Conservation (phyloP, 192 early-diverging fungal species). For the Rhizophagus sp. region DNA sequence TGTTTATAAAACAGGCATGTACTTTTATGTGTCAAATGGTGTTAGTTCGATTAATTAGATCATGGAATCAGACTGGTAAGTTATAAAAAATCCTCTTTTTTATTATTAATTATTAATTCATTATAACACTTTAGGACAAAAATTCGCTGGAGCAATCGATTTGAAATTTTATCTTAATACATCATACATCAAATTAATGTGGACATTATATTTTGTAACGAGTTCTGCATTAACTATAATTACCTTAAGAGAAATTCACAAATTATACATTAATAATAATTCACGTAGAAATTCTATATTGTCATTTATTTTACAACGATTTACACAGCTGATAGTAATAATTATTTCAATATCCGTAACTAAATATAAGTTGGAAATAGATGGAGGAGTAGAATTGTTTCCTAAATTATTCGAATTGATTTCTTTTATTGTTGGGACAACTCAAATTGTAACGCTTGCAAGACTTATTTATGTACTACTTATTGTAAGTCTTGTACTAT, state of each 20-base stretch:
- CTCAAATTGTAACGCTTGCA: background rate
- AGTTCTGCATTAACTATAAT: slow-evolving; percentile 3
- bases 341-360: background rate
- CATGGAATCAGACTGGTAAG: slow-evolving; percentile 51
- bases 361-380: slow-evolving; percentile 11
- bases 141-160: slow-evolving; percentile 51
- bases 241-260: slow-evolving; percentile 12
- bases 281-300: background rate
- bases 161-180: slow-evolving; percentile 43
- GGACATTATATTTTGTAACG: slow-evolving; percentile 36
- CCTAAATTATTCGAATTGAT: background rate
- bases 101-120: background rate
- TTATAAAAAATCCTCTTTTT: background rate
- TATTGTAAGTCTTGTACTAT: background rate
- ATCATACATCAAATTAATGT: slow-evolving; percentile 30
- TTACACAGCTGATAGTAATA: background rate
- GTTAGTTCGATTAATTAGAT: slow-evolving; percentile 41
- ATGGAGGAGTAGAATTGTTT: background rate
- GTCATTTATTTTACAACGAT: background rate
- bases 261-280: background rate
- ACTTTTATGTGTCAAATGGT: slow-evolving; percentile 37
- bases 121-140: slow-evolving; percentile 37
- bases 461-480: slow-evolving; percentile 4
- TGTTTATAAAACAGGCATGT: background rate
- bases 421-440: background rate